These are phyloP conservation scores for Clarireedia homoeocarpa DNA, from an alignment of 2,329 filamentous ascomycete species.

Conservation along the genomic window DNA sequence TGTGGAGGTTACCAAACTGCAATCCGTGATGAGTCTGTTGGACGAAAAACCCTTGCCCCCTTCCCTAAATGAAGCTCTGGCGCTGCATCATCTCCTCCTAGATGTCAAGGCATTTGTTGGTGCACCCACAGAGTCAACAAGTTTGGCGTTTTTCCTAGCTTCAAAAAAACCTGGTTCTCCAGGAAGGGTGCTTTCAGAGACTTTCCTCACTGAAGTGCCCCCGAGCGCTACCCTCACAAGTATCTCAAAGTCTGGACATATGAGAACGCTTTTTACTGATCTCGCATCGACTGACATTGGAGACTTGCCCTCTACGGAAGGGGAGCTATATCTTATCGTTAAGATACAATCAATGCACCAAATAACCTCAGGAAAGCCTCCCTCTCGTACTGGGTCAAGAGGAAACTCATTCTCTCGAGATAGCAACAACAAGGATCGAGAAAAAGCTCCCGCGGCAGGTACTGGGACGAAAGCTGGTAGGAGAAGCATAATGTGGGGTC, in stretches of 20 bases:
- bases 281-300: slow-evolving; percentile 52
- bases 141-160: slow-evolving; percentile 70
- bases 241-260: slow-evolving; percentile 55
- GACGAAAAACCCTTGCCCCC: slow-evolving; percentile 68
- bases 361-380: slow-evolving; percentile 21
- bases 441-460: slow-evolving; percentile 38
- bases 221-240: slow-evolving; percentile 63
- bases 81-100: slow-evolving; percentile 74
- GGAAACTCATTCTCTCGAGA: slow-evolving; percentile 19
- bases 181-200: slow-evolving; percentile 69
- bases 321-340: slow-evolving; percentile 75
- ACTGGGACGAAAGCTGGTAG: slow-evolving; percentile 47
- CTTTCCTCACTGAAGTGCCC: slow-evolving; percentile 70
- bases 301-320: slow-evolving; percentile 52
- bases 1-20: slow-evolving; percentile 81
- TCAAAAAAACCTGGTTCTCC: slow-evolving; percentile 57
- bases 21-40: slow-evolving; percentile 92
- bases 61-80: slow-evolving; percentile 54
- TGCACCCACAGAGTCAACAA: slow-evolving; percentile 65
- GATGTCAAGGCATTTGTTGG: slow-evolving; percentile 79
- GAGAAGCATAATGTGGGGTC: slow-evolving; percentile 64
- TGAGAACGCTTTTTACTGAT: slow-evolving; percentile 83
- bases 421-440: slow-evolving; percentile 15
- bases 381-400: slow-evolving; percentile 17
- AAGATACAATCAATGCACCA: slow-evolving; percentile 46